Evolutionary conservation across 2,329 filamentous ascomycete genomes (phyloP).

Genomic region (Fusarium cyanostomum): DNA sequence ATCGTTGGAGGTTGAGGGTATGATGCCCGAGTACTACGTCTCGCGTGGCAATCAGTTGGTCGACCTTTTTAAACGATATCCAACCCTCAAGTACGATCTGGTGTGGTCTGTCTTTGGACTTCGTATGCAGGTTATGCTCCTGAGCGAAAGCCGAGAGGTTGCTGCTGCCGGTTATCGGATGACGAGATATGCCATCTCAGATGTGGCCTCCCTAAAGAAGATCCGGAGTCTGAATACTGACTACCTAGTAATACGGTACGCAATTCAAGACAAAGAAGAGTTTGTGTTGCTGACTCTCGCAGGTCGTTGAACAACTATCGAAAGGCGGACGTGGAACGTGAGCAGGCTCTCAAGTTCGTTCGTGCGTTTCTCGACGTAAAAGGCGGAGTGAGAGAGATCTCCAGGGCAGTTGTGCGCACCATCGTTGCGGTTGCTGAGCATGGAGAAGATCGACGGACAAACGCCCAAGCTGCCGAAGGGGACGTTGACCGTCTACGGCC

Average conservation of each 20-base stretch:
- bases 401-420: conserved; percentile 85
- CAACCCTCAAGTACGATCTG: conserved; percentile 93
- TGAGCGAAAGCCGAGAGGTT: conserved; percentile 95
- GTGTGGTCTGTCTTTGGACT: conserved; percentile 96
- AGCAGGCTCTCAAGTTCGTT: conserved; percentile 96
- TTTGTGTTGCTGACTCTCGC: conserved; percentile 16
- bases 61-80: conserved; percentile 94
- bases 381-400: conserved; percentile 87
- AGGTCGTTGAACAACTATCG: conserved; percentile 92
- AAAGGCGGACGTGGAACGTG: conserved; percentile 95
- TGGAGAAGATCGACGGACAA: conserved; percentile 84
- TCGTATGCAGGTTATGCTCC: conserved; percentile 92
- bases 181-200: conserved; percentile 93
- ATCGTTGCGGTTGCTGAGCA: conserved; percentile 92
- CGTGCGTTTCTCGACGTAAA: conserved; percentile 96
- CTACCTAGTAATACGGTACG: conserved; percentile 79
- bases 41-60: conserved; percentile 90
- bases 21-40: conserved; percentile 95
- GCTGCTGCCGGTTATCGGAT: conserved; percentile 94
- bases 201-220: conserved; percentile 86
- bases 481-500: conserved; percentile 85
- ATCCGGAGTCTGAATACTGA: conserved; percentile 91
- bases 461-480: conserved; percentile 73
- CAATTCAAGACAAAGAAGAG: not conserved
- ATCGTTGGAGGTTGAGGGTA: conserved; percentile 85